Conservation (phyloP, 768 basidiomycete species). For the Lyophyllum atratum region DNA sequence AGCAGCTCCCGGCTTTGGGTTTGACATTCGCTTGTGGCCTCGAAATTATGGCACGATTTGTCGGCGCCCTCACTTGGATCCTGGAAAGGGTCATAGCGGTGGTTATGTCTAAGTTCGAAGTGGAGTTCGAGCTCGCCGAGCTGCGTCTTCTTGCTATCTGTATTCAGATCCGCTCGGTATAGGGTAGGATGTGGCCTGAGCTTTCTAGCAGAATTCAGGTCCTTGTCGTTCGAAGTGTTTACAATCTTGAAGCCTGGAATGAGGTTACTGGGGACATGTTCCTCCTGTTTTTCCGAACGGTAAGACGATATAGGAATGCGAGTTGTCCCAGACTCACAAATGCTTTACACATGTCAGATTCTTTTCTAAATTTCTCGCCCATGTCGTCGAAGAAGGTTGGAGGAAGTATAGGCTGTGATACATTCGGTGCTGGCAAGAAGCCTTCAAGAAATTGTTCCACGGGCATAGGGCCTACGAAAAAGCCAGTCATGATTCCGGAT, state of each 20-base stretch:
- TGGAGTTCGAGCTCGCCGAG: constrained; percentile 8
- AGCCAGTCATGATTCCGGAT: not conserved
- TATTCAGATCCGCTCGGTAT: constrained; percentile 5
- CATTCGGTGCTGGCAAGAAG: not conserved
- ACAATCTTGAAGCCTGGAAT: not conserved
- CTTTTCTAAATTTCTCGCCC: too few species aligned
- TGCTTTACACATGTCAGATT: too few species aligned
- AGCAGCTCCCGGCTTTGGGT: constrained; percentile 22
- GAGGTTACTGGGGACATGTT: not conserved
- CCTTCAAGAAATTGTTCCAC: not conserved
- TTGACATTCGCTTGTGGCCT: not conserved
- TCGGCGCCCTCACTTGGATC: too few species aligned
- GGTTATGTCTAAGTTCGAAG: constrained; percentile 18
- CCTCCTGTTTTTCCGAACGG: too few species aligned
- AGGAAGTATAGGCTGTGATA: not conserved
- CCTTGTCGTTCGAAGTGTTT: not conserved
- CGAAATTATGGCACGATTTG: not conserved
- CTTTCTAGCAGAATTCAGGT: not conserved
- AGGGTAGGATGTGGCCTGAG: constrained; percentile 6
- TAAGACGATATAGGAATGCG: too few species aligned
- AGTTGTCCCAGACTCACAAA: too few species aligned
- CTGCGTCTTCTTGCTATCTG: constrained; percentile 4
- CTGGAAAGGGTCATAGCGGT: constrained; percentile 12
- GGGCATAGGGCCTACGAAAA: not conserved
- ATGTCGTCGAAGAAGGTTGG: too few species aligned